phyloP scores from a whole-genome alignment of 2,329 filamentous ascomycete species.

The Dactylellina haptotyla region DNA sequence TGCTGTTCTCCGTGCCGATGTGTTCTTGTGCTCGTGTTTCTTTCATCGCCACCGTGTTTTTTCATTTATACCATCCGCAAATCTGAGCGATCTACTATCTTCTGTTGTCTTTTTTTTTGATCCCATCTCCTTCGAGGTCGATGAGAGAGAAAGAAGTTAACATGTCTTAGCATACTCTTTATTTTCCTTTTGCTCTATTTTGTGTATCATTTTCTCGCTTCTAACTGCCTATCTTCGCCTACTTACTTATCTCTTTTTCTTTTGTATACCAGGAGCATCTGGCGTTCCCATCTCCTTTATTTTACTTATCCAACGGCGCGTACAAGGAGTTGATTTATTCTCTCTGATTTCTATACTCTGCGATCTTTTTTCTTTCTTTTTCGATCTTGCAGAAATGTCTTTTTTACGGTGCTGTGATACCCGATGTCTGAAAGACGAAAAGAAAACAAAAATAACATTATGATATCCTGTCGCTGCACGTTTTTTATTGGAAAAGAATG shows the following conservation, averaged over 20 bases:
- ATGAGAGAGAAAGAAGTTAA: constrained; percentile 31
- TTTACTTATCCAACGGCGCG: constrained; percentile 24
- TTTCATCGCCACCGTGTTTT: constrained; percentile 8
- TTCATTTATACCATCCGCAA: constrained; percentile 11
- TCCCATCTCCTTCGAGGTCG: constrained; percentile 1
- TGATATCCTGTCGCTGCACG: neutral
- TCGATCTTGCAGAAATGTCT: constrained; percentile 9
- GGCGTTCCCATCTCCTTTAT: constrained; percentile 31
- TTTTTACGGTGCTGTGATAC: constrained; percentile 47
- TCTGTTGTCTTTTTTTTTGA: constrained; percentile 1
- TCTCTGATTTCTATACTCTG: neutral
- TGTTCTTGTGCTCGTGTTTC: constrained; percentile 28
- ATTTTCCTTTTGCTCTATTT: neutral
- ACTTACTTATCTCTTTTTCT: constrained; percentile 21
- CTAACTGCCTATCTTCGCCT: constrained; percentile 1
- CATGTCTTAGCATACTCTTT: constrained; percentile 22
- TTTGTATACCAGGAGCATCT: constrained; percentile 37
- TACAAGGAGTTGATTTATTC: constrained; percentile 35
- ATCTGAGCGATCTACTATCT: constrained; percentile 28
- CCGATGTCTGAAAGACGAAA: constrained; percentile 22
- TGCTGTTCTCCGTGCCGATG: constrained; percentile 20
- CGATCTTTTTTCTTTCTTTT: constrained; percentile 4
- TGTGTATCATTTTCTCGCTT: neutral
- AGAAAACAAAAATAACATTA: constrained; percentile 3
- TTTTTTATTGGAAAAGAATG: no score